Conservation (phyloP, 2,329 filamentous ascomycete genomes). For the Cladosporium oxysporum region DNA sequence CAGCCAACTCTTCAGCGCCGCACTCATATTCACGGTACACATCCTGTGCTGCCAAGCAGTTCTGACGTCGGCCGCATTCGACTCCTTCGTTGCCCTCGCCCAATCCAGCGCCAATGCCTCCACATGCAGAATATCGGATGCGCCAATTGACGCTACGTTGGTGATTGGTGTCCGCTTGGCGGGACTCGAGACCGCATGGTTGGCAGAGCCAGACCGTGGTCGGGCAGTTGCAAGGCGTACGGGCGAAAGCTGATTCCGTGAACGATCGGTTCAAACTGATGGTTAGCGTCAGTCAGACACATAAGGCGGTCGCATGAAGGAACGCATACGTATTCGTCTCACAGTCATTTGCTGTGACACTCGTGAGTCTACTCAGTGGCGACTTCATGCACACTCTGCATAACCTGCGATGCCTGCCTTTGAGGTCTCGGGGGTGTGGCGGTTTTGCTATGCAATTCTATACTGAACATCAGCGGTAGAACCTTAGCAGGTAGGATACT, state of each 20-base stretch:
- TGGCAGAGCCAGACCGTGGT: conserved; percentile 80
- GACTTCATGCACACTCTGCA: conserved; percentile 74
- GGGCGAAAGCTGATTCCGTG: conserved; percentile 53
- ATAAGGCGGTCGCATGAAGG: background rate
- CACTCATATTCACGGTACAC: conserved; percentile 85
- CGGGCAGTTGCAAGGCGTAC: conserved; percentile 59
- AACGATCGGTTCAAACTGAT: conserved; percentile 25
- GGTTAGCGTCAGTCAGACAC: background rate
- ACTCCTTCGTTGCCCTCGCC: conserved; percentile 87
- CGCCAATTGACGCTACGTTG: conserved; percentile 83
- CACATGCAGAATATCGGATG: conserved; percentile 75
- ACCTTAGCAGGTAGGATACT: background rate
- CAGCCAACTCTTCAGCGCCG: conserved; percentile 71
- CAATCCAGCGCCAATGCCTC: conserved; percentile 81
- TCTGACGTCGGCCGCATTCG: conserved; percentile 75
- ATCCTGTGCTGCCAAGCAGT: conserved; percentile 74
- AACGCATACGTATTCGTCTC: background rate
- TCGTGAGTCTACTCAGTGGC: conserved; percentile 53
- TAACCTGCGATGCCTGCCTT: conserved; percentile 76
- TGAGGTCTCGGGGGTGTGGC: conserved; percentile 66
- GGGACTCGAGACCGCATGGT: conserved; percentile 74
- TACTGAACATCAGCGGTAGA: background rate
- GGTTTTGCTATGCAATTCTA: conserved; percentile 91
- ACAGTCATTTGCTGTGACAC: background rate
- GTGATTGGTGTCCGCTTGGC: conserved; percentile 60